phyloP scores from a whole-genome alignment of 2,329 filamentous ascomycete genomes.

The Didymellaceae sp. region DNA sequence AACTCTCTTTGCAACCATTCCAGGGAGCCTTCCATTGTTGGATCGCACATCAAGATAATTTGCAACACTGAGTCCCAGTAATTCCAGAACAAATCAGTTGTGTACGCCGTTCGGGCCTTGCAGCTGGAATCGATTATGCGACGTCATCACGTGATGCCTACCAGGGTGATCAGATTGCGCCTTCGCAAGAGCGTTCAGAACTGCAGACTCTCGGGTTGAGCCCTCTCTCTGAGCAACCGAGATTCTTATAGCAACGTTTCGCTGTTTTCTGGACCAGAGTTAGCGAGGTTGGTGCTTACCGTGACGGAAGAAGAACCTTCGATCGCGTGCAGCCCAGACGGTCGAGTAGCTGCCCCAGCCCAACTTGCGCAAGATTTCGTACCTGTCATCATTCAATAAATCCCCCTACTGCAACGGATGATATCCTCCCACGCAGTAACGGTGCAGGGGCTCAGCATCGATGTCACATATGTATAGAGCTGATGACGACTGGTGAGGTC shows the following conservation, averaged over 20 bases:
- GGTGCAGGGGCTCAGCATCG: slow-evolving; percentile 30
- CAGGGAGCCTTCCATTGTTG: slow-evolving; percentile 47
- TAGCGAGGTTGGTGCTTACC: not conserved
- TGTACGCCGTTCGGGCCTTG: slow-evolving; percentile 55
- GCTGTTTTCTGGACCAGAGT: not conserved
- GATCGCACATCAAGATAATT: slow-evolving; percentile 45
- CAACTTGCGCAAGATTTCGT: slow-evolving; percentile 31
- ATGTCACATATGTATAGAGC: not conserved
- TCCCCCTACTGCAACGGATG: slow-evolving; percentile 29
- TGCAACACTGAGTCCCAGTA: slow-evolving; percentile 51
- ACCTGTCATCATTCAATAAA: slow-evolving; percentile 23
- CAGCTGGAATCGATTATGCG: slow-evolving; percentile 49
- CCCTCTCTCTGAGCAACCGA: not conserved
- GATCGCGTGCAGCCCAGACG: slow-evolving; percentile 25
- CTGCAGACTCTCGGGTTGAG: not conserved
- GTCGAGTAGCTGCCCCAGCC: slow-evolving; percentile 33
- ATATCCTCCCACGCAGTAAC: slow-evolving; percentile 27
- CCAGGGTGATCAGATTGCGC: not conserved
- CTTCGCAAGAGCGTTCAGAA: not conserved
- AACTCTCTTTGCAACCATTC: slow-evolving; percentile 47
- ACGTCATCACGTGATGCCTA: slow-evolving; percentile 40
- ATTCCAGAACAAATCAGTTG: slow-evolving; percentile 53
- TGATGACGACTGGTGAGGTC: not conserved
- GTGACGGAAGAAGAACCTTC: not conserved
- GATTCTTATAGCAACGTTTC: slow-evolving; percentile 4